Percentiles rank a stretch among this genome's conserved stretches.
Evolutionary conservation across 352 stramenopile species (phyloP).

Genomic region (Pythium plurisporium): DNA sequence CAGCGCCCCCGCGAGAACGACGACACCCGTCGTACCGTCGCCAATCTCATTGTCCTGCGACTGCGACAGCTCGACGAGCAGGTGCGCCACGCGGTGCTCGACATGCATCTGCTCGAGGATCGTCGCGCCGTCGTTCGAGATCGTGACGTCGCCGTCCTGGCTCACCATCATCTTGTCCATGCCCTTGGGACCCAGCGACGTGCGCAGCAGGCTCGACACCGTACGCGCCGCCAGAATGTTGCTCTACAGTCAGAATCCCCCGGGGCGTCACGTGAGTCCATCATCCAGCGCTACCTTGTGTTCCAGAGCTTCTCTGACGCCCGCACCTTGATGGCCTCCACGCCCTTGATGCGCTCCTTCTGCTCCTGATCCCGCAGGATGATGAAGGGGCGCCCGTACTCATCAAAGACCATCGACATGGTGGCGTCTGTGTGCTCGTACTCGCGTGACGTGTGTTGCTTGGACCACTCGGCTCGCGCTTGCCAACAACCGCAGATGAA

Average conservation of each 20-base stretch:
- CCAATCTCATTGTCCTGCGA: constrained; percentile 99
- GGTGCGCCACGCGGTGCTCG: constrained; percentile 96
- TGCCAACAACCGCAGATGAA: constrained; percentile 26
- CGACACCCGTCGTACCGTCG: constrained; percentile 99
- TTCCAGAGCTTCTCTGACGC: constrained; percentile 5
- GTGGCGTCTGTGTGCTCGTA: constrained; percentile 16
- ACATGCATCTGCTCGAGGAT: constrained; percentile 99
- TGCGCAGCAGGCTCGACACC: constrained; percentile 96
- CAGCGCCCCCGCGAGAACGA: constrained; percentile 96
- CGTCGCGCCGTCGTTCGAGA: constrained; percentile 99
- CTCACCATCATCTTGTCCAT: constrained; percentile 99
- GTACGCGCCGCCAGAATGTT: constrained; percentile 98
- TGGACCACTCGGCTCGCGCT: constrained; percentile 13
- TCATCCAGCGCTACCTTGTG: neutral
- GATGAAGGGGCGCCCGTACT: constrained; percentile 99
- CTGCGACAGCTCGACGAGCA: constrained; percentile 98
- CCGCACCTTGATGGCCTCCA: constrained; percentile 96
- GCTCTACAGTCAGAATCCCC: constrained; percentile 52
- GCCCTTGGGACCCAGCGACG: constrained; percentile 96
- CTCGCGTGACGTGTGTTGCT: neutral
- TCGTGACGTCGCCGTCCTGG: constrained; percentile 98
- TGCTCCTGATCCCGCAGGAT: constrained; percentile 99
- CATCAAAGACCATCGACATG: constrained; percentile 96
- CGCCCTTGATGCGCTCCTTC: constrained; percentile 97
- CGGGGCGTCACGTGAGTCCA: too few relatives aligned